Evolutionary conservation across 805 yeast species (phyloP).

Genomic region (Saturnispora hagleri): DNA sequence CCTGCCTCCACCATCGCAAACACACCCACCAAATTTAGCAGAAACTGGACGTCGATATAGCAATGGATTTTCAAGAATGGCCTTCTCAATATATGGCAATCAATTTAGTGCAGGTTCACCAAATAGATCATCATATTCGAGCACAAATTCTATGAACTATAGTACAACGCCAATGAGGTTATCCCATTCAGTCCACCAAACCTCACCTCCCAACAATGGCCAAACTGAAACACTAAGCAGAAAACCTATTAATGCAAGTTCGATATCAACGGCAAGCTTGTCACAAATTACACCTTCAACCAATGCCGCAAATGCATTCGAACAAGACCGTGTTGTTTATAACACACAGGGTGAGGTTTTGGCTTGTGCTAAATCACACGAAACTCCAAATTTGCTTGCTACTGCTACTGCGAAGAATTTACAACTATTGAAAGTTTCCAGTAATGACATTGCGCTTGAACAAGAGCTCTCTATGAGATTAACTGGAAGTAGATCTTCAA

Average conservation of each 20-base stretch:
- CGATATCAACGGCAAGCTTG: not conserved
- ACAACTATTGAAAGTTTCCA: conserved; percentile 30
- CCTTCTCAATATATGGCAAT: conserved; percentile 49
- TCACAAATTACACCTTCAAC: conserved; percentile 12
- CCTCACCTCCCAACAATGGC: not conserved
- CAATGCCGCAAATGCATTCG: conserved; percentile 12
- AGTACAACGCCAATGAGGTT: conserved; percentile 7
- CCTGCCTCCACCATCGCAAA: conserved; percentile 9
- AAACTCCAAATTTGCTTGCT: conserved; percentile 28
- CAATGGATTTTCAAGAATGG: conserved; percentile 41
- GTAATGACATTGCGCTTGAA: conserved; percentile 23
- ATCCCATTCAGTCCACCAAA: conserved; percentile 9
- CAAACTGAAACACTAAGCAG: not conserved
- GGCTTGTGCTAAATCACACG: conserved; percentile 27
- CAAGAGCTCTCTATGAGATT: conserved; percentile 28
- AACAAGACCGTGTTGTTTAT: conserved; percentile 21
- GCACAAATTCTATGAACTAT: not conserved
- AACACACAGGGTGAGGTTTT: conserved; percentile 28
- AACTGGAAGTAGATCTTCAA: conserved; percentile 24
- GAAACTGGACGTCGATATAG: conserved; percentile 24
- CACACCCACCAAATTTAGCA: conserved; percentile 16
- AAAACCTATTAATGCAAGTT: not conserved
- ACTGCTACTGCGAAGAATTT: conserved; percentile 36
- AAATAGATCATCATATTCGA: conserved; percentile 4
- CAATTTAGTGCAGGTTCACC: conserved; percentile 7